These are phyloP conservation scores for Chlorencoelia australis DNA, from an alignment of 2,329 filamentous ascomycete genomes.

Conservation along the genomic window DNA sequence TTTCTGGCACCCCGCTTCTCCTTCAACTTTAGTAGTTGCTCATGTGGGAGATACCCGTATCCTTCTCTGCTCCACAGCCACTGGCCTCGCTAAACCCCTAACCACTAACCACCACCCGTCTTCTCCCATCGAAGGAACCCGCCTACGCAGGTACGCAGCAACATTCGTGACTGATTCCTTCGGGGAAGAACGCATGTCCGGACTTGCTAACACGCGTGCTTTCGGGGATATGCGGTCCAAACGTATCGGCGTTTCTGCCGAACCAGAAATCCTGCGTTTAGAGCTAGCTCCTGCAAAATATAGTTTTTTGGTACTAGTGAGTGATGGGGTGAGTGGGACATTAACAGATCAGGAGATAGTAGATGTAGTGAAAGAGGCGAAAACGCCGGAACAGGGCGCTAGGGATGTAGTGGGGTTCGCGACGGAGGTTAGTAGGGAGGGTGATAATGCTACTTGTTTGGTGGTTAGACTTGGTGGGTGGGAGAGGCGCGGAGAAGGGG, in stretches of 20 bases:
- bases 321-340: conserved; percentile 79
- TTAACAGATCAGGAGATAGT: conserved; percentile 91
- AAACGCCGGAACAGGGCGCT: conserved; percentile 78
- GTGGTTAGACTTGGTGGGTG: conserved; percentile 59
- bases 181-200: conserved; percentile 89
- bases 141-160: conserved; percentile 76
- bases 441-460: conserved; percentile 60
- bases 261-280: conserved; percentile 75
- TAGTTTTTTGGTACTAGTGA: conserved; percentile 79
- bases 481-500: conserved; percentile 71
- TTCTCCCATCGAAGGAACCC: conserved; percentile 71
- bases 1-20: conserved; percentile 87
- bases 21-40: conserved; percentile 73
- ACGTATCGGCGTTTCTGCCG: conserved; percentile 85
- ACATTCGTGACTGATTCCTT: conserved; percentile 93
- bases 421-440: conserved; percentile 58
- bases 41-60: conserved; percentile 93
- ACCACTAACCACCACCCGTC: conserved; percentile 90
- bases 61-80: conserved; percentile 76
- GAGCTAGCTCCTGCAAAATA: conserved; percentile 79
- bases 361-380: conserved; percentile 88
- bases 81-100: conserved; percentile 67
- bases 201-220: conserved; percentile 84
- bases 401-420: conserved; percentile 75
- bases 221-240: conserved; percentile 92